phyloP scores from a whole-genome alignment of 192 early-diverging fungal species.

The Paraglomus brasilianum region DNA sequence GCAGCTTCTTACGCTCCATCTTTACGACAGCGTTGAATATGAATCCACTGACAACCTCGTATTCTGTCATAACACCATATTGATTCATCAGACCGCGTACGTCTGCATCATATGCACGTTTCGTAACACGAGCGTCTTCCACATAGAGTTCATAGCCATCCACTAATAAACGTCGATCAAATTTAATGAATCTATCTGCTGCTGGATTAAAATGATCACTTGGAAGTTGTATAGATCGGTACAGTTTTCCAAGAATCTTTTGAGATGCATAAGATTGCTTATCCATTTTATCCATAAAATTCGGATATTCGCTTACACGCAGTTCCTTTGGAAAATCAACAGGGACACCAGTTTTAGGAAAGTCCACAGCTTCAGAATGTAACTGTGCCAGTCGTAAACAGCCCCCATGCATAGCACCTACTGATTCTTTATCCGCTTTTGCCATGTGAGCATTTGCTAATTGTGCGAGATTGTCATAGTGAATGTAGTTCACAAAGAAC shows the following conservation, averaged over 20 bases:
- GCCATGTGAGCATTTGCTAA: slow-evolving; percentile 73
- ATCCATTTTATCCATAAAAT: slow-evolving; percentile 70
- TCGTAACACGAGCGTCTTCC: slow-evolving; percentile 43
- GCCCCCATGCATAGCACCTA: slow-evolving; percentile 49
- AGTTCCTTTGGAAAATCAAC: slow-evolving; percentile 46
- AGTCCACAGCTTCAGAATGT: slow-evolving; percentile 75
- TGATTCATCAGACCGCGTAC: slow-evolving; percentile 63
- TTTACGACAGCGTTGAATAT: slow-evolving; percentile 36
- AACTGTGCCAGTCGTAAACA: slow-evolving; percentile 64
- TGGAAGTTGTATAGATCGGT: slow-evolving; percentile 46
- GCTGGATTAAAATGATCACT: slow-evolving; percentile 47
- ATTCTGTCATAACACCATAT: slow-evolving; percentile 52
- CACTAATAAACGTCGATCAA: slow-evolving; percentile 44
- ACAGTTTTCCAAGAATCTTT: slow-evolving; percentile 56
- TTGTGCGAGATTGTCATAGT: slow-evolving; percentile 60
- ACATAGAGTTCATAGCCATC: slow-evolving; percentile 54
- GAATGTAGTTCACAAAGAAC: slow-evolving; percentile 68
- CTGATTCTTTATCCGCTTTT: slow-evolving; percentile 47
- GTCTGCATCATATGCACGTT: slow-evolving; percentile 52
- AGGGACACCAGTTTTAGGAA: slow-evolving; percentile 65
- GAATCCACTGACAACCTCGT: slow-evolving; percentile 43
- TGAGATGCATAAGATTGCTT: slow-evolving; percentile 51
- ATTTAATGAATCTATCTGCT: slow-evolving; percentile 38
- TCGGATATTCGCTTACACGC: slow-evolving; percentile 50
- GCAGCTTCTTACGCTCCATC: slow-evolving; percentile 46